Percentiles rank a stretch among this genome's conserved stretches.
Evolutionary conservation across 2,329 filamentous ascomycete species (phyloP).

Genomic region (Penicillium palitans): DNA sequence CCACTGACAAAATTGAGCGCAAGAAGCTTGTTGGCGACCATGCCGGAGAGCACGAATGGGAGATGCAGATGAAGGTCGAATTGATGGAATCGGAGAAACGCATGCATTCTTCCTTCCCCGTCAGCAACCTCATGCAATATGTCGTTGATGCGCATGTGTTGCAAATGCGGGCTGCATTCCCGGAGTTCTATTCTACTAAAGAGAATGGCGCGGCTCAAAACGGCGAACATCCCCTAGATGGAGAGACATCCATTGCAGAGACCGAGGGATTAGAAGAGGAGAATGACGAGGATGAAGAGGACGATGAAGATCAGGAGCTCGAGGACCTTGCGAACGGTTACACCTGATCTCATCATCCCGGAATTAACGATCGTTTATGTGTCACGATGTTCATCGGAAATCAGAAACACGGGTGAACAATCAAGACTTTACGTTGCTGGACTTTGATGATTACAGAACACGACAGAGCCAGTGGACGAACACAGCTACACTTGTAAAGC

Average conservation of each 20-base stretch:
- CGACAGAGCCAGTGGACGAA: background rate
- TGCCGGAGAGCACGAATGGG: conserved; percentile 28
- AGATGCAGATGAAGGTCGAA: conserved; percentile 28
- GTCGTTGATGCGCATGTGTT: conserved; percentile 23
- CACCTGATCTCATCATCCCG: background rate
- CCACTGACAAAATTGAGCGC: conserved; percentile 18
- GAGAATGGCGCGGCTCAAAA: background rate
- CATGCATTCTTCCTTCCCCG: conserved; percentile 24
- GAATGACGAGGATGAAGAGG: background rate
- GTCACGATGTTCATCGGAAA: background rate
- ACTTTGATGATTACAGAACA: background rate
- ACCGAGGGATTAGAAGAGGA: background rate
- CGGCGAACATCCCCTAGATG: background rate
- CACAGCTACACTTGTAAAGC: background rate
- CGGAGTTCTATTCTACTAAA: conserved; percentile 19
- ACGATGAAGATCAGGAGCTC: conserved; percentile 11
- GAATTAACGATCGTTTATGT: background rate
- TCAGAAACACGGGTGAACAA: background rate
- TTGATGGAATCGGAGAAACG: conserved; percentile 26
- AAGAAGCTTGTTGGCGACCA: conserved; percentile 24
- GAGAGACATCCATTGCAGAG: background rate
- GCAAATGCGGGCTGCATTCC: conserved; percentile 28
- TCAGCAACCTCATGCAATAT: conserved; percentile 28
- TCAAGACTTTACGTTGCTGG: background rate
- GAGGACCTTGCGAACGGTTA: conserved; percentile 7